These are phyloP conservation scores for Parvularia atlantis DNA, from an alignment of 78 protist species.

Conservation along the genomic window DNA sequence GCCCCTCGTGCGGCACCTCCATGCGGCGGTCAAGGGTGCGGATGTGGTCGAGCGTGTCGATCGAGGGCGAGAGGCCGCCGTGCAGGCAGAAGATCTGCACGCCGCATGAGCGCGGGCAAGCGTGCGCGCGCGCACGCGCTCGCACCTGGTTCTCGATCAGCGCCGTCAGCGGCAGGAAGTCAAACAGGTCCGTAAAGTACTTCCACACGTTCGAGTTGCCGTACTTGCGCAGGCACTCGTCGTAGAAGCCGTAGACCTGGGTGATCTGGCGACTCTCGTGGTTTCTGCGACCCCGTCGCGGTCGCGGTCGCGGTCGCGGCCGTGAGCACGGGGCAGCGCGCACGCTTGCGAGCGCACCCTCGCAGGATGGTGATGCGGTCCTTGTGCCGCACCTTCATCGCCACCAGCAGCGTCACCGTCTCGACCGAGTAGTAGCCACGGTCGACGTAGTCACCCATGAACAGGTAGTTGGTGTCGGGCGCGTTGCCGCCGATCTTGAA, in stretches of 20 bases:
- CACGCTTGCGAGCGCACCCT: too few species aligned
- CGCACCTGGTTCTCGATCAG: constrained; percentile 75
- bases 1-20: constrained; percentile 95
- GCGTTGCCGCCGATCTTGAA: constrained; percentile 41
- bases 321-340: too few species aligned
- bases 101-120: background rate
- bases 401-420: constrained; percentile 81
- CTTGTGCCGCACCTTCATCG: constrained; percentile 84
- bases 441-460: constrained; percentile 98
- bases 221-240: constrained; percentile 94
- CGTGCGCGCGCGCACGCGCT: background rate
- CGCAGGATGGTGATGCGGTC: constrained; percentile 25
- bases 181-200: constrained; percentile 87
- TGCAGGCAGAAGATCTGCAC: constrained; percentile 84
- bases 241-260: constrained; percentile 84
- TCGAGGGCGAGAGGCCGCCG: constrained; percentile 92
- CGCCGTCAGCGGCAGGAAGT: constrained; percentile 85
- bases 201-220: constrained; percentile 93
- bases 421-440: constrained; percentile 94
- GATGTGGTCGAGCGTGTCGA: constrained; percentile 66
- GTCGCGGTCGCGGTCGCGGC: too few species aligned
- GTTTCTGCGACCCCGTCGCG: constrained; percentile 87
- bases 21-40: constrained; percentile 36
- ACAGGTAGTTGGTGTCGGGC: constrained; percentile 87
- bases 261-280: constrained; percentile 95